Base-by-base conservation (phyloP, 805 yeast species). In the Groenewaldozyma salmanticensis region DNA sequence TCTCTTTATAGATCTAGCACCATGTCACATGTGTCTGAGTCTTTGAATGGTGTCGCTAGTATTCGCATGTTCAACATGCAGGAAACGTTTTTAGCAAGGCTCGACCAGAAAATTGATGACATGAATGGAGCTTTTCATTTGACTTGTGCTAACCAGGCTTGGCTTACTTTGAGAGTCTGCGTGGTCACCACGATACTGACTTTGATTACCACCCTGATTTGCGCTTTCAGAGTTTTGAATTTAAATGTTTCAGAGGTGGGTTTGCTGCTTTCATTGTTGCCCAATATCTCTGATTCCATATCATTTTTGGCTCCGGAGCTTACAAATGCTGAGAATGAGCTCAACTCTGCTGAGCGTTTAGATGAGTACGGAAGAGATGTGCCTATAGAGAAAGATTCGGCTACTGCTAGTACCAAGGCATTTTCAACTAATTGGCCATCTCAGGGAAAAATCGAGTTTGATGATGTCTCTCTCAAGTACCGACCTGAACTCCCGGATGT, bases 291-390 rank as follows among this genome's bases (percentile, higher is more conserved):
- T 16, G 71, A 79, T 5, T 62, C 71, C 58, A 67, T 79, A 50
- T 68, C 88, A 42, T 88, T 96, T 95, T 67, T 86, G 51, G 66
- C 81, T 44, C 71, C 81, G 49, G 67, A 81, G 20, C 58, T 72
- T 51, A 81, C 88, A 1, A 79, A 75, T 52, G 70, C 78, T 32
- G 92, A 83, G 54, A 82, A 81, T 56, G 81, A 79, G 52, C 67
- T 82, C 77, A 81, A 79, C 38, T 73, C 81, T 0, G 81, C 71
- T 27, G 84, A 79, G 56, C 66, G 86, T 63, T 55, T 79, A 24
- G 65, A 70, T 40, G 72, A 74, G 46, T 79, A 77, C 58, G 82
- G 81, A 0, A 65, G 60, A 44, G 65, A 71, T 15, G 59, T 80
- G 42, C 77, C 75, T 1, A 75, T 74, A 52, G 88, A 81, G 57